These are phyloP conservation scores for Gynostemma pentaphyllum DNA, from an alignment of 306 rosid genomes.

Conservation along the genomic window DNA sequence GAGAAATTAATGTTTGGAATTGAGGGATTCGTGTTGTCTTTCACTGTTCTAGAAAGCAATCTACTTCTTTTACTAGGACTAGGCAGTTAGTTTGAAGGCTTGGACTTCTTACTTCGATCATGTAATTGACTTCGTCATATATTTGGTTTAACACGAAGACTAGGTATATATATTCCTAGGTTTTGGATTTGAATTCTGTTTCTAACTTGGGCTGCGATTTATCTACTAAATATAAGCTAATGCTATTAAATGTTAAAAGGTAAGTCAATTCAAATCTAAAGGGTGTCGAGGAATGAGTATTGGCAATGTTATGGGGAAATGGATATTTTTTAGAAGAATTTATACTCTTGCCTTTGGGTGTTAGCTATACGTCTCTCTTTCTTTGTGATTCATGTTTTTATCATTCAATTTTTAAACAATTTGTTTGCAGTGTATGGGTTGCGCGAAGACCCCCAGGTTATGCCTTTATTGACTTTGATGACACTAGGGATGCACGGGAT, in stretches of 20 bases:
- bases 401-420: neutral
- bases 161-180: neutral
- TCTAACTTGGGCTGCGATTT: neutral
- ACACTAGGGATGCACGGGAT: constrained; percentile 80
- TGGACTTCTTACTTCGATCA: neutral
- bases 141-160: neutral
- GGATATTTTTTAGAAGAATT: too few species aligned
- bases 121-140: neutral
- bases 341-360: neutral
- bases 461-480: constrained; percentile 95
- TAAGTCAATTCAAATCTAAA: neutral
- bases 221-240: neutral
- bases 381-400: neutral
- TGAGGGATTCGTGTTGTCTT: neutral
- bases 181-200: neutral
- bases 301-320: neutral
- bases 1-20: too few species aligned
- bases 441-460: constrained; percentile 98
- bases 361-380: too few species aligned
- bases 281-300: neutral
- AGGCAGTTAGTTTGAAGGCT: neutral
- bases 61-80: neutral
- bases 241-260: neutral
- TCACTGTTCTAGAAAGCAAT: neutral
- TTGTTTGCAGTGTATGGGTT: constrained; percentile 81